Evolutionary conservation across 257 asterid genomes (phyloP), one percentile per base, ranked within the genome.

Genomic region (Fraxinus quadrangulata): DNA sequence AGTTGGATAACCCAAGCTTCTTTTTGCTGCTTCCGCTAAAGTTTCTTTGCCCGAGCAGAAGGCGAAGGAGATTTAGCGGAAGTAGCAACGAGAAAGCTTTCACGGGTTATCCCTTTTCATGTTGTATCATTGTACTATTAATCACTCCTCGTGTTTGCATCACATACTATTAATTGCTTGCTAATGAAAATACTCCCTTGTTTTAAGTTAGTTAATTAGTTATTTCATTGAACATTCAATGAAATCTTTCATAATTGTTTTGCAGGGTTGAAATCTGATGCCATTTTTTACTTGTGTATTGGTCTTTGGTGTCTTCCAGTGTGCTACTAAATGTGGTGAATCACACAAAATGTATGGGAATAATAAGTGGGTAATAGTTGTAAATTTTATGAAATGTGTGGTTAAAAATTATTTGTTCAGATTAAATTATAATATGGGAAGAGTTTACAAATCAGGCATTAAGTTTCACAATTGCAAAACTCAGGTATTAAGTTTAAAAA

Each of bases 71-170:
- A 79, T 90, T 87, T 90, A 96, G 98, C 89, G 97, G 97, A 92
- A 96, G 99, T 92, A 78, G 96, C 99, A 96, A 90, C 92, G 97
- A 90, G 97, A 89, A 96, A 90, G 99, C 99, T 92, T 87, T 93
- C 84, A 88, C 88, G 87, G 91, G 94, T 87, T 84, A 84, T 89
- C 91, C 93, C 80, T 86, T 78, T 85, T 84, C 75, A 56, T 85
- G 75, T 75, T 84, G 78, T 84, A 61, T 66, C 75, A 31, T 42
- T 24, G 21, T 56, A 12, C 23, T 51, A 19, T 54, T 19, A 54
- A 17, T 49, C 21, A 49, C 61, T 17, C 61, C n/a, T 61, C 14
- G 33, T 63, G 69, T 63, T 23, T 63, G 34, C 21, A n/a, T 56
- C 28, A 13, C 66, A 8, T n/a, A 21, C 66, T 21, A 23, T 23